Base-by-base conservation (phyloP, 306 rosid species). In the Aeschynomene evenia region DNA sequence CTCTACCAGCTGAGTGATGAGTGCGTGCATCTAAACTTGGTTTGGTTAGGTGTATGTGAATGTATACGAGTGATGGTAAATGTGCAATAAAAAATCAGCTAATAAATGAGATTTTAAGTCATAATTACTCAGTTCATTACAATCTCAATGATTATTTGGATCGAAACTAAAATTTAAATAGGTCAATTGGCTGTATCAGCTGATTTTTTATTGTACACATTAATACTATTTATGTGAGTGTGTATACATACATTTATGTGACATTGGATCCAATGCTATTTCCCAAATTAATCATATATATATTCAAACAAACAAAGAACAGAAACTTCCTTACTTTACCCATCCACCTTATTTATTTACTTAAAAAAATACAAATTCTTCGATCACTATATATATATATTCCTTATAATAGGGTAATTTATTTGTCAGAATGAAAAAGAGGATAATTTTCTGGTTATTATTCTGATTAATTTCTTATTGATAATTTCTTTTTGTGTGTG, bases 261-360 rank as follows among this genome's bases (percentile, higher is more conserved):
- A 53, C 81, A 76, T 73, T 81, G 76, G 79, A 81, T 81, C 81
- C 79, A 54, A 64, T 22, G 29, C 57, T 4, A 62, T 70, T 63
- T 51, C 74, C 48, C 61, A 15, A 67, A 56, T 22, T 65, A 65
- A 34, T 16, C 20, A 34, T 55, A 26, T 34, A 20, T 14, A 37
- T n/a, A n/a, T n/a, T n/a, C n/a, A n/a, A n/a, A n/a, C 59, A 19
- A 59, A 76, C 66, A 18, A 43, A 63, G 23, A 40, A 36, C 4
- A 23, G 53, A 53, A 72, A 26, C 54, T 63, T 70, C 53, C 54
- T 23, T 63, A 42, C 67, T 12, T 33, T 77, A 43, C 72, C 61
- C 45, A 52, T 61, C 59, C 45, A 28, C 5, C 51, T 60, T 24
- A 11, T 58, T 68, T n/a, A n/a, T n/a, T n/a, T n/a, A n/a, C n/a